Evolutionary conservation across 768 basidiomycete genomes (phyloP), one percentile per base, ranked within the genome.

Genomic region (Suillus decipiens): DNA sequence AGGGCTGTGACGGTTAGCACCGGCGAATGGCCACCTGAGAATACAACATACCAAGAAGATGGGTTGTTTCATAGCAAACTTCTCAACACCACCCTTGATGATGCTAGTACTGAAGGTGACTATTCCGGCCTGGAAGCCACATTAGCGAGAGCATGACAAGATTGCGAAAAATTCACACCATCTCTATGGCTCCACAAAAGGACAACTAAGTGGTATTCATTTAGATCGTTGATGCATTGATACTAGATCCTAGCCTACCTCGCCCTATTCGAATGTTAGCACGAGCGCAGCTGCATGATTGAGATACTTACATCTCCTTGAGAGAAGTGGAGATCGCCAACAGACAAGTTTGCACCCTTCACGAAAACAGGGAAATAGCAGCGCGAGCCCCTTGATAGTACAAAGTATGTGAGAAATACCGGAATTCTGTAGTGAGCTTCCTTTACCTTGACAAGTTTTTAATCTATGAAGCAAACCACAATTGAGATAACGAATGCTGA

Each of bases 291-390:
- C 39, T 57, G 15, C 6, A 2, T 31, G 1, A 39, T 54, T 24
- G 4, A 54, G 3, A 43, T 3, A 72, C 79, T 36, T 61, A 80
- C 88, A 77, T 92, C 90, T 24, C 89, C 90, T 71, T 92, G 89
- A 17, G 88, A 89, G 73, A 91, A 92, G 69, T 93, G 90, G 31
- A 91, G 76, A 71, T 92, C 90, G 1, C 90, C 90, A 22, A 92
- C 86, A 0, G 90, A 90, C 3, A 93, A 77, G 64, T 90, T 89
- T 1, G 90, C 90, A 6, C 89, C 90, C 51, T 85, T 80, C 37
- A 93, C 77, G 67, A 89, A 93, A 2, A 93, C 90, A 2, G 90
- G 90, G 77, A 91, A 86, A 70, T 90, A 90, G 72, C 86, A 88
- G 1, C 86, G 82, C 31, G 89, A 90, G 3, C 89, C 89, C 68